phyloP scores from a whole-genome alignment of 2,329 filamentous ascomycete species.

The Lasiodiplodia citricola region DNA sequence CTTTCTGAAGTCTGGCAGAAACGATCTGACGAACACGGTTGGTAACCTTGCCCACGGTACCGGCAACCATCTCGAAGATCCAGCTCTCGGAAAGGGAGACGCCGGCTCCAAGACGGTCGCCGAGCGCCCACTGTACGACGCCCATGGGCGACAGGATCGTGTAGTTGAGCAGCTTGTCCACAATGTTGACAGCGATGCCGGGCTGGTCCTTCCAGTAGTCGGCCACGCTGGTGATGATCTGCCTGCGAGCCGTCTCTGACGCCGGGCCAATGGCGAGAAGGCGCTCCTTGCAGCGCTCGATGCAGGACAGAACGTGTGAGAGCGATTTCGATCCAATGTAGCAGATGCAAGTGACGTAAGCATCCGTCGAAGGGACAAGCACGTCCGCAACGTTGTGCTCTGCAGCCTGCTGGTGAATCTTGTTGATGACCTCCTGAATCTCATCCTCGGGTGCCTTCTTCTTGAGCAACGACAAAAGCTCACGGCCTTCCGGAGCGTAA shows the following conservation, averaged over 20 bases:
- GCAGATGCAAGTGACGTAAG: slow-evolving; percentile 91
- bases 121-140: slow-evolving; percentile 89
- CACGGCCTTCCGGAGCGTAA: slow-evolving; percentile 82
- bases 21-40: slow-evolving; percentile 83
- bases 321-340: slow-evolving; percentile 94
- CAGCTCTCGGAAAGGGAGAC: slow-evolving; percentile 73
- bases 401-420: slow-evolving; percentile 79
- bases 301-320: slow-evolving; percentile 92
- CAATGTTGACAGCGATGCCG: slow-evolving; percentile 86
- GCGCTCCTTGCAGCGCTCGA: slow-evolving; percentile 91
- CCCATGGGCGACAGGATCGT: slow-evolving; percentile 85
- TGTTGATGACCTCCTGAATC: slow-evolving; percentile 79
- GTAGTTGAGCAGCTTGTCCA: slow-evolving; percentile 98
- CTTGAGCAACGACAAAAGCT: slow-evolving; percentile 77
- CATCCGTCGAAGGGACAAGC: slow-evolving; percentile 85
- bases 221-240: slow-evolving; percentile 91
- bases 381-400: slow-evolving; percentile 73
- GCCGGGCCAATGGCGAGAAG: slow-evolving; percentile 78
- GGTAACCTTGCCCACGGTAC: slow-evolving; percentile 89
- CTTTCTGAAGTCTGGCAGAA: slow-evolving; percentile 63
- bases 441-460: slow-evolving; percentile 87
- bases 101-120: slow-evolving; percentile 68
- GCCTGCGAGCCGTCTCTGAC: slow-evolving; percentile 76
- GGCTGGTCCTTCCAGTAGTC: slow-evolving; percentile 93
- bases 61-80: slow-evolving; percentile 87